Evolutionary conservation across 352 stramenopile genomes (phyloP), one percentile per base, ranked within the genome.

Genomic region (Globisporangium polare): DNA sequence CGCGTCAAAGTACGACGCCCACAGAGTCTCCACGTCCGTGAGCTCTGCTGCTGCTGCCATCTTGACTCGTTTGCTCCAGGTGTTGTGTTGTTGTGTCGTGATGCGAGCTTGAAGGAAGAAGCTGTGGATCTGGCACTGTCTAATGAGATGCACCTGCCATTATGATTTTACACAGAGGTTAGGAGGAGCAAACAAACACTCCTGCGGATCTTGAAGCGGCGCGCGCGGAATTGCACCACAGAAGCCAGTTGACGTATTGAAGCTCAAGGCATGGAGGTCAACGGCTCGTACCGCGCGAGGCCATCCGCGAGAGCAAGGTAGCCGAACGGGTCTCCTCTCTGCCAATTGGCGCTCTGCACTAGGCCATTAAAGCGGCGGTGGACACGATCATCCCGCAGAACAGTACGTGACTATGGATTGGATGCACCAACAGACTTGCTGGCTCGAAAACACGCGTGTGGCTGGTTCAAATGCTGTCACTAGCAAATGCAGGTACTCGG

Each of bases 1-100:
- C 29, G 62, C 53, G 69, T 95, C 86, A 56, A 94, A 95, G 65
- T 94, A 94, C 54, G 79, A 71, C 45, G 58, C 57, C 86, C 86
- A 95, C 17, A 55, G 49, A 27, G 49, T 18, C 49, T 55, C 49
- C 27, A 55, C 49, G 7, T 45, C 56, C 0, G 9, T 20, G 43
- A 22, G 26, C 33, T 41, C 12, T 18, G 42, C 12, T 27, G 26
- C 12, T 18, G 42, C 12, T 27, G 26, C 56, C 42, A 62, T 53
- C 27, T 31, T 54, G 13, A 26, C 41, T 24, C 18, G 15, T 41
- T 24, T 29, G 9, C 54, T 39, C 26, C 29, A 33, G 29, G 8
- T 39, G 33, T 39, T 39, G 33, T 33, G n/a, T n/a, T n/a, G n/a
- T 33, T 33, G 6, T 17, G 8, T 42, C 18, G 8, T 10, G 10